phyloP scores from a whole-genome alignment of 2,329 filamentous ascomycete species.

The Dichotomopilus funicola region DNA sequence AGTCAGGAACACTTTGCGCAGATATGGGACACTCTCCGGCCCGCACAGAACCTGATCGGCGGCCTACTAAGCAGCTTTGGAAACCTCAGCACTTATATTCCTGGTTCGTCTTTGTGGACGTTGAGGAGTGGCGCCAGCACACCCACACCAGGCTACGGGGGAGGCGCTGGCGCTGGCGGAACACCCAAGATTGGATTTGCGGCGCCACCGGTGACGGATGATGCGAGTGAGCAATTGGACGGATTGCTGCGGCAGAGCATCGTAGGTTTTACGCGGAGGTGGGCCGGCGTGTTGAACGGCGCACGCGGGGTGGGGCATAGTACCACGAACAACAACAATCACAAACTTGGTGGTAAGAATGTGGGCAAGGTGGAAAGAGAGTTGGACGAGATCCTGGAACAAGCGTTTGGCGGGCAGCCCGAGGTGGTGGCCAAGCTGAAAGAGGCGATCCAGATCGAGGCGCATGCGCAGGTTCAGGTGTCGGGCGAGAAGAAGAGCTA shows the following conservation, averaged over 20 bases:
- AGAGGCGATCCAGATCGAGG: slow-evolving; percentile 54
- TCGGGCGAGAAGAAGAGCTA: slow-evolving; percentile 8
- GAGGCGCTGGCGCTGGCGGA: slow-evolving; percentile 11
- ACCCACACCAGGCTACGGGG: slow-evolving; percentile 20
- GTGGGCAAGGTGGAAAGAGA: slow-evolving; percentile 49
- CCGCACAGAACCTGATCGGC: slow-evolving; percentile 48
- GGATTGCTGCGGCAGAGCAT: slow-evolving; percentile 57
- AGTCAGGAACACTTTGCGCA: slow-evolving; percentile 57
- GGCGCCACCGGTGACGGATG: slow-evolving; percentile 34
- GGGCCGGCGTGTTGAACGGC: slow-evolving; percentile 47
- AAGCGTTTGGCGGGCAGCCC: slow-evolving; percentile 52
- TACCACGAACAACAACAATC: slow-evolving; percentile 19
- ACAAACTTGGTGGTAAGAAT: slow-evolving; percentile 44
- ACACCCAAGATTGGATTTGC: background rate
- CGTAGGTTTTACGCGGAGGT: slow-evolving; percentile 55
- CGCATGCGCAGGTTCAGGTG: slow-evolving; percentile 38
- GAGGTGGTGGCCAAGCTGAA: slow-evolving; percentile 55
- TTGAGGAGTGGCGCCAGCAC: slow-evolving; percentile 29
- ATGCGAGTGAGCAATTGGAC: slow-evolving; percentile 59
- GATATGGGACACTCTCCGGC: slow-evolving; percentile 58
- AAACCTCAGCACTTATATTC: slow-evolving; percentile 50
- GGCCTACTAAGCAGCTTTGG: slow-evolving; percentile 40
- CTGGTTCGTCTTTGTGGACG: slow-evolving; percentile 45
- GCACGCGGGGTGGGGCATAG: slow-evolving; percentile 27
- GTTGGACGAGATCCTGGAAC: slow-evolving; percentile 49